Evolutionary conservation across 129 eudicot genomes (phyloP), one percentile per base, ranked within the genome.

Genomic region (Flaveria robusta): DNA sequence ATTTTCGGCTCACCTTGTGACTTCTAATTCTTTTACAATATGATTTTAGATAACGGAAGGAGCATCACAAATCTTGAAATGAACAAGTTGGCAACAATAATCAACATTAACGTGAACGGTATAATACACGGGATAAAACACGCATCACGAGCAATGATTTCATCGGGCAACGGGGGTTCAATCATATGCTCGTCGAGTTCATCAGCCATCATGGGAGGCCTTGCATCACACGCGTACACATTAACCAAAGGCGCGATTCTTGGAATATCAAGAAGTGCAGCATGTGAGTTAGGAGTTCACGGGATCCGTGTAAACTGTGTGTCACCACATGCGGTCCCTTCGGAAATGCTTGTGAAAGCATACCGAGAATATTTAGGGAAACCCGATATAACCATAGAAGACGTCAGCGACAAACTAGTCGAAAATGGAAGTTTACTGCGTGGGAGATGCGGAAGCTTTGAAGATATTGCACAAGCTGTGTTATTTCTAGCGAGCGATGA

Each of bases 301-400:
- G 90, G 97, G 37, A 94, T 94, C 43, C 91, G 99, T 0, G 97
- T 94, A 39, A 94, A 94, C 64, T 94, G 99, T 45, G 82, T 94
- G 4, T 91, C 92, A 19, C 99, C 99, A 1, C 98, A 93, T 14
- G 98, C 87, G 0, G 87, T 93, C 73, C 93, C 98, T 1, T 70
- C 98, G 0, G 96, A 93, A 77, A 87, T 93, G 96, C 97, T 94
- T 5, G 70, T 94, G 84, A 77, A 79, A 18, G 88, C 86, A 7
- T 89, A 80, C 63, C 64, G 86, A 39, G 82, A 71, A 45, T 63
- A 69, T n/a, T 77, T 89, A 6, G 86, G 84, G 39, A 76, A 80
- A 60, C 54, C 65, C 0, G 79, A 84, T 58, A 34, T 86, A 70
- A 70, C 69, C 1, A 37, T 76, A 0, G 86, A 87, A 50, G 92